Percentiles rank a stretch among this genome's conserved stretches.
Conservation (phyloP, 305 asterid species). For the Caryopteris hybrid region DNA sequence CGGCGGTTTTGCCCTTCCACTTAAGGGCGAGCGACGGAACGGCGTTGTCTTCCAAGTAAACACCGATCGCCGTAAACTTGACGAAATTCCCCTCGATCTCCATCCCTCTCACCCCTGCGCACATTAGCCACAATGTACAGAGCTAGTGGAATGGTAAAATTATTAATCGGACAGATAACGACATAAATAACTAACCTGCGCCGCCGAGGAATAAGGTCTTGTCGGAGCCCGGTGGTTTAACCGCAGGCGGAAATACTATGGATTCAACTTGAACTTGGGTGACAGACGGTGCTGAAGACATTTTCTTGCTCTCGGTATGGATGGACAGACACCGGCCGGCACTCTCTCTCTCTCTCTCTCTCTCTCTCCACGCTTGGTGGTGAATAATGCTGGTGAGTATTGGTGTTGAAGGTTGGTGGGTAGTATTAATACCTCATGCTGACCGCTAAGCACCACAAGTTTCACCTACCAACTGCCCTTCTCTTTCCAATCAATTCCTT, state of each 20-base stretch:
- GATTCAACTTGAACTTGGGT: constrained; percentile 48
- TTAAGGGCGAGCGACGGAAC: constrained; percentile 51
- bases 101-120: constrained; percentile 68
- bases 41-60: constrained; percentile 62
- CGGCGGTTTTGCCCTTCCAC: constrained; percentile 70
- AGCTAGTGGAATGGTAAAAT: not conserved
- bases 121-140: constrained; percentile 14
- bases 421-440: not conserved
- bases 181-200: constrained; percentile 47
- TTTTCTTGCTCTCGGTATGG: constrained; percentile 14
- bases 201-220: constrained; percentile 70
- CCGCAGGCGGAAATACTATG: constrained; percentile 47
- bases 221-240: constrained; percentile 55
- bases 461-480: not conserved
- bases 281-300: constrained; percentile 31
- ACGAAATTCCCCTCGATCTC: constrained; percentile 61
- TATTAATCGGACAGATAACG: not conserved
- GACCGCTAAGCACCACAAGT: not conserved
- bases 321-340: too few relatives aligned
- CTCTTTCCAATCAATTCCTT: not conserved
- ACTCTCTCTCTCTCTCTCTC: not conserved
- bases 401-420: too few relatives aligned
- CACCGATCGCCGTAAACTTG: constrained; percentile 76
- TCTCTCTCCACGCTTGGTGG: not conserved
- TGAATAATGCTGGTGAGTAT: not conserved